Evolutionary conservation across 331 rosid genomes (phyloP).

Genomic region (Saraca asoca): DNA sequence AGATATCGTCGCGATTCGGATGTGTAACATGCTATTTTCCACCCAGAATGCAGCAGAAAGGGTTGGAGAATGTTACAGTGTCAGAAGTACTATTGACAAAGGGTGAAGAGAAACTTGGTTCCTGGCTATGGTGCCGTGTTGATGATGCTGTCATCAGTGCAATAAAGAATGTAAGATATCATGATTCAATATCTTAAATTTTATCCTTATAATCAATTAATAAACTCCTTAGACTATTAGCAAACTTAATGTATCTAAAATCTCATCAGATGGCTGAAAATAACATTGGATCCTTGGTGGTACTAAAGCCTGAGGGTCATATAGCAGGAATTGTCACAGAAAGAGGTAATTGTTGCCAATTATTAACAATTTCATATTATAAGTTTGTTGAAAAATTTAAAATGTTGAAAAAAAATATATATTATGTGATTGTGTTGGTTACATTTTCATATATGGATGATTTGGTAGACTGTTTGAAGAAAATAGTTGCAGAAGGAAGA

Average conservation of each 20-base stretch:
- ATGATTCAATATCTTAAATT: neutral
- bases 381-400: too few relatives aligned
- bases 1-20: slow-evolving; percentile 42
- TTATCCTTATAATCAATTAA: neutral
- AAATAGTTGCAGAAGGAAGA: slow-evolving; percentile 77
- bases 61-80: slow-evolving; percentile 82
- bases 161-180: slow-evolving; percentile 56
- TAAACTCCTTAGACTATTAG: slow-evolving; percentile 3
- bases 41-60: slow-evolving; percentile 49
- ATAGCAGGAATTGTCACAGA: slow-evolving; percentile 91
- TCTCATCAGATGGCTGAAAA: slow-evolving; percentile 72
- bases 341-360: slow-evolving; percentile 57
- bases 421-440: too few relatives aligned
- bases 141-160: slow-evolving; percentile 67
- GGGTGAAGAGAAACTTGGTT: slow-evolving; percentile 57
- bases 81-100: slow-evolving; percentile 68
- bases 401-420: too few relatives aligned
- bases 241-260: neutral
- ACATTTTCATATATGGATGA: slow-evolving; percentile 15
- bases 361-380: neutral
- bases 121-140: slow-evolving; percentile 74
- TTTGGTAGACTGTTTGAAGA: slow-evolving; percentile 61
- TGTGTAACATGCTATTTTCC: slow-evolving; percentile 40
- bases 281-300: slow-evolving; percentile 75
- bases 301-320: slow-evolving; percentile 64